Evolutionary conservation across 2,329 filamentous ascomycete genomes (phyloP).

Genomic region (Pestalotiopsis fici): DNA sequence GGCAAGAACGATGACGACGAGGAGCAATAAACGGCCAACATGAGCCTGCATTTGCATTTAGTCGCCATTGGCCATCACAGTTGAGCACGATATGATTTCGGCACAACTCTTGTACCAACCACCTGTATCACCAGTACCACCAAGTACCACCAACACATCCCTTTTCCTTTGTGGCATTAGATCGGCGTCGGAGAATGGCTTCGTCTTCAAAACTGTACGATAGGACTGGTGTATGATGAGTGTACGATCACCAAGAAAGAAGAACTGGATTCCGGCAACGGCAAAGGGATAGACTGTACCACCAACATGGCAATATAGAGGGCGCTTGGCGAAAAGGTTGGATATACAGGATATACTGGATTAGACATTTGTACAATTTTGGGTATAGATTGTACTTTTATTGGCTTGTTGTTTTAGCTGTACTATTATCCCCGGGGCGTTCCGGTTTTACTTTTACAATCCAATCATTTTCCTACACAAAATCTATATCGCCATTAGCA

Average conservation of each 20-base stretch:
- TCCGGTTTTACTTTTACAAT: slow-evolving; percentile 2
- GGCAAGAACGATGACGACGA: slow-evolving; percentile 22
- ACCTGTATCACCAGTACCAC: slow-evolving; percentile 9
- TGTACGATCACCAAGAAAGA: neutral
- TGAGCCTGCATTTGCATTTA: too few relatives aligned
- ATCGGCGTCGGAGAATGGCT: neutral
- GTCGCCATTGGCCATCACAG: too few relatives aligned
- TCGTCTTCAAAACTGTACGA: neutral
- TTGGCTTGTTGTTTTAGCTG: neutral
- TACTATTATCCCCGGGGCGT: neutral
- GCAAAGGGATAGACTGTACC: slow-evolving; percentile 1
- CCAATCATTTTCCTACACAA: slow-evolving; percentile 53
- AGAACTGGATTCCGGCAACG: neutral
- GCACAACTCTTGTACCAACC: neutral
- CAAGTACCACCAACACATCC: neutral
- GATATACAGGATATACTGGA: neutral
- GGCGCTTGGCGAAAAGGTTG: neutral
- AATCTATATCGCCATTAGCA: slow-evolving; percentile 39
- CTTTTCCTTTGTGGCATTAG: slow-evolving; percentile 9
- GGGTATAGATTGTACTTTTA: neutral
- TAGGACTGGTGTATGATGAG: neutral
- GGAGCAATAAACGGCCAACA: slow-evolving; percentile 14
- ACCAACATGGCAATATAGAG: neutral
- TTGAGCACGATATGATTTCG: neutral
- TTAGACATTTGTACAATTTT: neutral